phyloP scores from a whole-genome alignment of 2,329 filamentous ascomycete genomes.

The Berkeleyomyces rouxiae region DNA sequence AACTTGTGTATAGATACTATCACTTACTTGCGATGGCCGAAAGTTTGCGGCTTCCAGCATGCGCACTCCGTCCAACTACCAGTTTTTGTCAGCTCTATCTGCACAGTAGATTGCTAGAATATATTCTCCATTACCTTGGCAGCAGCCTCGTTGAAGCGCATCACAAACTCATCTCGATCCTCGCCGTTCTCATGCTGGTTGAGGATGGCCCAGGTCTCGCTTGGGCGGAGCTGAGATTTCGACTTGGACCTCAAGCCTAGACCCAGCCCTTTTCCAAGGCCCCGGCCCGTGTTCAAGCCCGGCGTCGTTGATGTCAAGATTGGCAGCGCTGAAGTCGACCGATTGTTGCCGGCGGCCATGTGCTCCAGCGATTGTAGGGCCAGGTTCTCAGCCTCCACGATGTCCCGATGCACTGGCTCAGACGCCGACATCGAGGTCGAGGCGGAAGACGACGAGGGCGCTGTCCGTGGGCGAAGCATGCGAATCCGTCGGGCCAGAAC shows the following conservation, averaged over 20 bases:
- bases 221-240: conserved; percentile 11
- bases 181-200: conserved; percentile 28
- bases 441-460: conserved; percentile 3
- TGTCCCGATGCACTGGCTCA: background rate
- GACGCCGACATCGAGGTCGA: background rate
- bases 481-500: background rate
- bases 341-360: conserved; percentile 2
- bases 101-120: background rate
- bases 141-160: conserved; percentile 45
- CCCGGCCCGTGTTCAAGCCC: background rate
- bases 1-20: background rate
- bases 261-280: conserved; percentile 1
- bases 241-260: conserved; percentile 5
- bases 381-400: background rate
- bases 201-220: conserved; percentile 11
- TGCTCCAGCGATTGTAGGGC: background rate
- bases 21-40: conserved; percentile 21
- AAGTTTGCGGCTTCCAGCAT: conserved; percentile 24
- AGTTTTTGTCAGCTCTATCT: background rate
- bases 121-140: conserved; percentile 29
- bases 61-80: conserved; percentile 35
- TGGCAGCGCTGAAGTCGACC: conserved; percentile 11
- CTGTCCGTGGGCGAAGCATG: background rate
- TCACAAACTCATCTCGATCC: conserved; percentile 31
- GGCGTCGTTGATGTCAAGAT: background rate